These are phyloP conservation scores for Aspergillus novofumigatus DNA, from an alignment of 2,329 filamentous ascomycete species.

Conservation along the genomic window DNA sequence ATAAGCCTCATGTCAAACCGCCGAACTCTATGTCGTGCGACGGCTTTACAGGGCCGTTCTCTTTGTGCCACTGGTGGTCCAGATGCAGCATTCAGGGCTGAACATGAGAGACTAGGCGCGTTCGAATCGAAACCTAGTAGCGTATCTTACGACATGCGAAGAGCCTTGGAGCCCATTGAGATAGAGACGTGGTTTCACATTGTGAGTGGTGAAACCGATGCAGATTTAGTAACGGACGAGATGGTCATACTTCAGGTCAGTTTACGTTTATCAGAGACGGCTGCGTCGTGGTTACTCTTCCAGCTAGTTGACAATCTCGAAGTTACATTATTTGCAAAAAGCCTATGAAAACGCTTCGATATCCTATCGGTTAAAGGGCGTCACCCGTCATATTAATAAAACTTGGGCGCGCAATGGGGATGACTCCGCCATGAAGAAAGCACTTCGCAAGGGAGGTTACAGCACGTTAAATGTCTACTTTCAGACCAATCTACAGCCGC, in stretches of 20 bases:
- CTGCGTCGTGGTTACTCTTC: neutral
- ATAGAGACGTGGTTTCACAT: conserved; percentile 44
- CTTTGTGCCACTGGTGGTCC: conserved; percentile 32
- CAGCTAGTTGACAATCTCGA: conserved; percentile 3
- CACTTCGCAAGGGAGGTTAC: conserved; percentile 53
- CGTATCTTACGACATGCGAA: conserved; percentile 14
- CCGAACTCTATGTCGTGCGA: conserved; percentile 16
- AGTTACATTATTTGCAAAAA: conserved; percentile 41
- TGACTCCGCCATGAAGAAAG: conserved; percentile 49
- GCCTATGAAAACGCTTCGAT: conserved; percentile 46
- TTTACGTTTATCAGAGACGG: conserved; percentile 1
- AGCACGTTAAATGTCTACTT: conserved; percentile 57
- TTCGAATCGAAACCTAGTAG: conserved; percentile 11
- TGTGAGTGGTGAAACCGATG: conserved; percentile 30
- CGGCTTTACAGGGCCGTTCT: conserved; percentile 16
- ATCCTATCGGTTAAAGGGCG: conserved; percentile 46
- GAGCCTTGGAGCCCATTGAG: conserved; percentile 24
- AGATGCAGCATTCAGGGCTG: conserved; percentile 20
- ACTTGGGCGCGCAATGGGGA: conserved; percentile 50
- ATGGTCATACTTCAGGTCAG: conserved; percentile 36
- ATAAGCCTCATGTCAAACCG: conserved; percentile 9
- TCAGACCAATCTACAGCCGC: conserved; percentile 48
- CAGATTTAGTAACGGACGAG: conserved; percentile 24
- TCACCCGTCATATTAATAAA: conserved; percentile 51
- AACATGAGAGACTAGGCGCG: conserved; percentile 21